Evolutionary conservation across 2,329 filamentous ascomycete genomes (phyloP), one percentile per base, ranked within the genome.

Genomic region (Elsinoe fawcettii): DNA sequence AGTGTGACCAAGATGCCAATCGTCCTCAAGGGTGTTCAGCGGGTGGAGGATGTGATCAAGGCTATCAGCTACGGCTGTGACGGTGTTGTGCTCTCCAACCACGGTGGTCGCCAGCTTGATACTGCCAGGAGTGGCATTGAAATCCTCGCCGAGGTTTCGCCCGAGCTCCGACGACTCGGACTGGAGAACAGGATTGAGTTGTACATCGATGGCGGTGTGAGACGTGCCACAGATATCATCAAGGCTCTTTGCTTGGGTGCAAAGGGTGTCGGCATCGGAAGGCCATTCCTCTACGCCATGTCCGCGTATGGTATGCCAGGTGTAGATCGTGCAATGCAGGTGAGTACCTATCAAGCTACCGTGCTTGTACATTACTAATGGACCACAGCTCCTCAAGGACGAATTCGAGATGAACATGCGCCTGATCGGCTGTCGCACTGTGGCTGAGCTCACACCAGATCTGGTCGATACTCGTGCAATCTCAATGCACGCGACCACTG

Each of bases 381-480:
- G 18, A 43, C 30, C 16, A 41, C 18, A 72, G 72, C 75, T 96
- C 59, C 80, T 96, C 64, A 90, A 88, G 75, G 93, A 97, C 67
- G 93, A 99, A 79, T 88, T 99, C 82, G 90, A 95, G 76, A 97
- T 97, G 92, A 93, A 92, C 68, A 97, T 99, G 93, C 83, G 93
- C 5, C 76, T 99, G 61, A 90, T 99, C 64, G 93, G 93, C 8
- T 88, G 84, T 59, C 81, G 79, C 18, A 84, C 74, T 60, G 72
- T 99, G 30, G 83, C 84, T 34, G 84, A 99, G 64, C 74, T 99
- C 61, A 88, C 87, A 61, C 86, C 91, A 0, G 84, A 83, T 23
- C 74, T 99, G 71, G 71, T 99, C 18, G 93, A 99, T 69, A 81
- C 83, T 0, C 77, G 87, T 60, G 88, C 86, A 2, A 69, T 96